Base-by-base conservation (phyloP, 768 basidiomycete genomes). In the Lactifluus volemus region DNA sequence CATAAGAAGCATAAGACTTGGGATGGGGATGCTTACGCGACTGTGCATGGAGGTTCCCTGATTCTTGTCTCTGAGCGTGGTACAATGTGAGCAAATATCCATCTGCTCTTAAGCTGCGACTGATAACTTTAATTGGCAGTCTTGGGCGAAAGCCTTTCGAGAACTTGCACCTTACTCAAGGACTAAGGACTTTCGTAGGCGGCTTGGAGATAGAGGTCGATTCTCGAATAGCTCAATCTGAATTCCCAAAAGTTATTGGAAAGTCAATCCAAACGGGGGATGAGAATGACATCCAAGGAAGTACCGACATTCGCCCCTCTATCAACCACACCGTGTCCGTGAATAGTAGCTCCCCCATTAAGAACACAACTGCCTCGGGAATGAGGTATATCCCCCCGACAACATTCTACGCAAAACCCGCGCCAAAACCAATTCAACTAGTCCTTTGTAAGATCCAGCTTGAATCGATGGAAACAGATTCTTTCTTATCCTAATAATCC, bases 1-100 rank as follows among this genome's bases (percentile, higher is more conserved):
- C 82, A 85, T 67, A 89, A 79, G 75, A 93, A 93, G 72, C 81
- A 91, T 66, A 88, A 89, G 69, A 88, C 85, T 0, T 94, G 93
- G 92, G 91, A 93, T 59, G 90, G 86, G 2, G 89, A 86, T 63
- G 84, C 79, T 8, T 87, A 80, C 71, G 75, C 88, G 29, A 81
- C 82, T 34, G 75, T 77, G 41, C 69, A 72, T 38, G 77, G 74
- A 21, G 77, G 77, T 12, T 81, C 79, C 60, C 68, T 89, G 21
- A 79, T 77, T 1, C 79, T 90, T 75, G 72, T 88, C 44, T 82
- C 85, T 3, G 86, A 89, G 67, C 79, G 80, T 57, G 90, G 90
- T 3, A 82, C 84, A 74, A 70, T 84, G 89, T 91, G 70, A 61
- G 80, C 67, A 47, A 17, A 32, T 36, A 17, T 52, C 30, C 21